These are phyloP conservation scores for Leucocoprinus birnbaumii DNA, from an alignment of 768 basidiomycete species.

Conservation along the genomic window DNA sequence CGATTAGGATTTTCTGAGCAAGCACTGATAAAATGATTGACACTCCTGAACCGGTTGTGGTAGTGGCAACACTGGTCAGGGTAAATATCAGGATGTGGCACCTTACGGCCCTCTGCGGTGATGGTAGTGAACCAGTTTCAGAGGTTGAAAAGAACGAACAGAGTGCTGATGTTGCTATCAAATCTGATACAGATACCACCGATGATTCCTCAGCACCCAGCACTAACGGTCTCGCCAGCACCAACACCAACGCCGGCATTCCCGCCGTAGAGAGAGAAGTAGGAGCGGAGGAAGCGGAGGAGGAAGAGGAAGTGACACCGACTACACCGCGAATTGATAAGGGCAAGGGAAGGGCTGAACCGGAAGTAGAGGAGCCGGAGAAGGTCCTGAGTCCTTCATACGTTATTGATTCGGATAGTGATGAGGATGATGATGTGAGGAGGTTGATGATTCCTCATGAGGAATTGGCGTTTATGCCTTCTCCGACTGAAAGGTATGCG, in stretches of 20 bases:
- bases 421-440: conserved; percentile 49
- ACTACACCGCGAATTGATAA: conserved; percentile 72
- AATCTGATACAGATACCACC: not conserved
- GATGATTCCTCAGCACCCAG: not conserved
- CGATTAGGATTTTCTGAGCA: too few relatives aligned
- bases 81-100: too few relatives aligned
- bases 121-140: not conserved
- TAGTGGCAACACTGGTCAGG: too few relatives aligned
- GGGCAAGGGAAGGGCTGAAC: conserved; percentile 71
- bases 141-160: conserved; percentile 3
- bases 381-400: conserved; percentile 71
- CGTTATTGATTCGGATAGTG: conserved; percentile 46
- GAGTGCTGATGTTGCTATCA: not conserved
- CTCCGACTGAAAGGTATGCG: conserved; percentile 51
- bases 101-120: too few relatives aligned
- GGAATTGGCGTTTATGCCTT: conserved; percentile 29
- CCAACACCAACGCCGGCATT: not conserved
- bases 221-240: too few relatives aligned
- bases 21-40: too few relatives aligned
- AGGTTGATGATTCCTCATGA: conserved; percentile 33
- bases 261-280: conserved; percentile 14
- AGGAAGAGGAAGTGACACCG: conserved; percentile 33
- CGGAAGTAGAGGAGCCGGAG: conserved; percentile 65
- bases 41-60: too few relatives aligned
- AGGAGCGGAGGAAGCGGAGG: too few relatives aligned